Percentiles rank a stretch among this genome's conserved stretches.
Evolutionary conservation across 1,284 basidiomycete species (phyloP).

Genomic region (Megacollybia platyphylla): DNA sequence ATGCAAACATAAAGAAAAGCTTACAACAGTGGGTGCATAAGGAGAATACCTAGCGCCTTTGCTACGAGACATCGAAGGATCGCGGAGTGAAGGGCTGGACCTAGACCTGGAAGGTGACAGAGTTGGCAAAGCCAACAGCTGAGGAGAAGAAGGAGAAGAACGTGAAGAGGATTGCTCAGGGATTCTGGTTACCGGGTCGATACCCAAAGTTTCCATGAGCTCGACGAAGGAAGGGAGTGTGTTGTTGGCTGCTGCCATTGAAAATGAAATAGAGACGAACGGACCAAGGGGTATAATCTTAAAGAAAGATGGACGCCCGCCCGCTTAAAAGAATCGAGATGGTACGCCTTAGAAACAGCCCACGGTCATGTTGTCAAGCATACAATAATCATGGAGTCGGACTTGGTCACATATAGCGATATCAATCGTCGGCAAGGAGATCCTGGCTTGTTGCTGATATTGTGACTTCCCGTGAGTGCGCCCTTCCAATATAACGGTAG

Average conservation of each 20-base stretch:
- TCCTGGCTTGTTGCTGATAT: slow-evolving; percentile 14
- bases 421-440: slow-evolving; percentile 41
- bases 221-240: slow-evolving; percentile 73
- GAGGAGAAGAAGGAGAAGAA: slow-evolving; percentile 20
- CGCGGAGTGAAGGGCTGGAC: slow-evolving; percentile 30
- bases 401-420: slow-evolving; percentile 21
- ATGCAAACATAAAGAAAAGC: slow-evolving; percentile 12
- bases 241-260: slow-evolving; percentile 26
- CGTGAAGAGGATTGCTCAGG: slow-evolving; percentile 22
- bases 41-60: slow-evolving; percentile 47
- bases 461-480: slow-evolving; percentile 5
- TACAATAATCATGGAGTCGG: slow-evolving; percentile 30
- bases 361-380: slow-evolving; percentile 38
- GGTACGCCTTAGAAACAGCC: slow-evolving; percentile 32
- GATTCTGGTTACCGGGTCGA: slow-evolving; percentile 30
- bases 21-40: slow-evolving; percentile 43
- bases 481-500: neutral
- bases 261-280: slow-evolving; percentile 15
- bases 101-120: slow-evolving; percentile 25
- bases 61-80: slow-evolving; percentile 23
- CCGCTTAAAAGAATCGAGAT: slow-evolving; percentile 21
- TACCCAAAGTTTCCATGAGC: slow-evolving; percentile 69
- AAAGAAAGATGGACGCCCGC: slow-evolving; percentile 12
- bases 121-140: slow-evolving; percentile 18
- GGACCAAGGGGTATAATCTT: slow-evolving; percentile 14